Conservation (phyloP, 805 yeast species). For the Myxozyma lipomycoides region DNA sequence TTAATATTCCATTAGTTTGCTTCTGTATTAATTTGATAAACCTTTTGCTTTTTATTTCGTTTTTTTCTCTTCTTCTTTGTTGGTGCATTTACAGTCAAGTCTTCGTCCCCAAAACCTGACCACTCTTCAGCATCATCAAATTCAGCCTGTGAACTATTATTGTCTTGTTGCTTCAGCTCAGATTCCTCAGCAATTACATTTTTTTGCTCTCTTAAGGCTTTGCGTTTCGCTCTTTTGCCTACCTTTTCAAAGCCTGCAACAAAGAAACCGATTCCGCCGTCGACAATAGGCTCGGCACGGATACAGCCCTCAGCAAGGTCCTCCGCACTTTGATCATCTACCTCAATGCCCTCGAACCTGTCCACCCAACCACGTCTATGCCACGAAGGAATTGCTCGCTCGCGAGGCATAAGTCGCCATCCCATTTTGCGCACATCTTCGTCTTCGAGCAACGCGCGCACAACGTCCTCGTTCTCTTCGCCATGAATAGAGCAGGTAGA, state of each 20-base stretch:
- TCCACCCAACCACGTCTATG: conserved; percentile 72
- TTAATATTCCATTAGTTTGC: no score
- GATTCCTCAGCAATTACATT: background rate
- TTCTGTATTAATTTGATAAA: no score
- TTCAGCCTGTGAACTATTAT: conserved; percentile 1
- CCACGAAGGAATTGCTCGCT: conserved; percentile 77
- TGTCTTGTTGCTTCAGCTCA: conserved; percentile 6
- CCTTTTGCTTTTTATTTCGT: no score
- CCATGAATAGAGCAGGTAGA: conserved; percentile 95
- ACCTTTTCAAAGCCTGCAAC: conserved; percentile 81
- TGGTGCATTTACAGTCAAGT: no score
- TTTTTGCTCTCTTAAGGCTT: background rate
- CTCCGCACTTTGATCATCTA: conserved; percentile 39
- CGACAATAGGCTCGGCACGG: conserved; percentile 76
- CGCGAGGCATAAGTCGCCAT: conserved; percentile 64
- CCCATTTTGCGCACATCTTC: conserved; percentile 59
- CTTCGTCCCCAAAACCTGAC: conserved; percentile 38
- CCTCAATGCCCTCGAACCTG: conserved; percentile 56
- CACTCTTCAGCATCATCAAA: conserved; percentile 37
- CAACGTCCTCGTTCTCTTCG: conserved; percentile 91
- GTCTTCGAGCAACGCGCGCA: conserved; percentile 68
- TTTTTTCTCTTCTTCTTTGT: no score
- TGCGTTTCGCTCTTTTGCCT: conserved; percentile 1
- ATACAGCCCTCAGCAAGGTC: conserved; percentile 80
- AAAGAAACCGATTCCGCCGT: conserved; percentile 98